Percentiles rank a stretch among this genome's conserved stretches.
phyloP scores from a whole-genome alignment of 2,329 filamentous ascomycete genomes.

The Sporothrix curviconia region DNA sequence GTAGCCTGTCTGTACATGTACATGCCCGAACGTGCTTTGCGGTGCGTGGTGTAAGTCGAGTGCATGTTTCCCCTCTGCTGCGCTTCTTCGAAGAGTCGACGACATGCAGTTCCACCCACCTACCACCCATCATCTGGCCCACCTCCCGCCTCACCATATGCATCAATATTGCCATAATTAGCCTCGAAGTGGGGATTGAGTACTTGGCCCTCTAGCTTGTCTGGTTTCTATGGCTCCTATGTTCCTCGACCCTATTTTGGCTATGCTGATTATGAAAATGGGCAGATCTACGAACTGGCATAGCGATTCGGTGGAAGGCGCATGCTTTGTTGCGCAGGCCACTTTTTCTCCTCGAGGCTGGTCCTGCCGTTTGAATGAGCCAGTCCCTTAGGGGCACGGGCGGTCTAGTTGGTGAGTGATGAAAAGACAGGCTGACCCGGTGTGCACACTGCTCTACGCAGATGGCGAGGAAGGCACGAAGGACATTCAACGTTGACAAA shows the following conservation, averaged over 20 bases:
- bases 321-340: background rate
- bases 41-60: too few relatives aligned
- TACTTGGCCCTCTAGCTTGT: background rate
- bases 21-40: too few relatives aligned
- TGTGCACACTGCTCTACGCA: too few relatives aligned
- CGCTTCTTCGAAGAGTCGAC: too few relatives aligned
- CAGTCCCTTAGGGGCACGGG: slow-evolving; percentile 2
- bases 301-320: background rate
- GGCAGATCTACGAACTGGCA: background rate
- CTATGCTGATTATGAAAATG: background rate
- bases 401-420: slow-evolving; percentile 3
- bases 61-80: too few relatives aligned
- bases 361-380: background rate
- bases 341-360: too few relatives aligned
- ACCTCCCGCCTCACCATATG: background rate
- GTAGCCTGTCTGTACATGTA: background rate
- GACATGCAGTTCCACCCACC: too few relatives aligned
- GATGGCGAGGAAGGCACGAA: too few relatives aligned
- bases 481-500: background rate
- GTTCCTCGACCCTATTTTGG: background rate
- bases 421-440: background rate
- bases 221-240: background rate
- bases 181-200: slow-evolving; percentile 14
- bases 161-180: slow-evolving; percentile 22
- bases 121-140: background rate